Base-by-base conservation (phyloP, 768 basidiomycete species). In the Psilocybe sp. region DNA sequence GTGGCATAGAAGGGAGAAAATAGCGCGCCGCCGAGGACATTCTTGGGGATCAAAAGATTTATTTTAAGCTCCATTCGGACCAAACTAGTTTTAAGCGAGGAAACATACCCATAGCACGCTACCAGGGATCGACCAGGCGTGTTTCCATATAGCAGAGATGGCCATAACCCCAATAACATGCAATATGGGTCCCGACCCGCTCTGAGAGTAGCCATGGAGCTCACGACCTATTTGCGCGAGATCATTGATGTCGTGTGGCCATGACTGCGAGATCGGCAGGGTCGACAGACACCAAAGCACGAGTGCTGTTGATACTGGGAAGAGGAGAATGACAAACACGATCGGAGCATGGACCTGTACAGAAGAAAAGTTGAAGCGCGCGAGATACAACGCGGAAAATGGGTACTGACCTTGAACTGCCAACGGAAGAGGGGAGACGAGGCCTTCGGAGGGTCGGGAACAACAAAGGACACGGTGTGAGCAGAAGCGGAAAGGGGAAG, bases 41-140 rank as follows among this genome's bases (percentile, higher is more conserved):
- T 97, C 90, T 94, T 54, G 51, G 56, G 50, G 50, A 53, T 56
- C 50, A 55, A 47, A 55, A 51, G 56, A 60, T 19, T 47, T 23
- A 40, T 45, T 49, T 31, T 46, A 41, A 47, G 43, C 50, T 19
- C 37, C 18, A 18, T 50, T 51, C 32, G 23, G 43, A 49, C 40
- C 32, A 44, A 43, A 51, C 47, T 23, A 51, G 45, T 58, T 51
- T 31, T 16, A 47, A 39, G 44, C 49, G 38, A 38, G 40, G 48
- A 60, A 53, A 74, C 85, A 49, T 54, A 90, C 90, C 87, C 94
- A 86, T 43, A 96, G 77, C 42, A 96, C 92, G 57, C 91, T 93
- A 6, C 95, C 95, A 8, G 95, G 95, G 50, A 98, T 81, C 52
- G 91, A 94, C 95, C 94, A 98, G 3, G 94, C 92, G 65, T 98